Base-by-base conservation (phyloP, 495 filamentous ascomycete species). In the Friedmanniomyces simplex region DNA sequence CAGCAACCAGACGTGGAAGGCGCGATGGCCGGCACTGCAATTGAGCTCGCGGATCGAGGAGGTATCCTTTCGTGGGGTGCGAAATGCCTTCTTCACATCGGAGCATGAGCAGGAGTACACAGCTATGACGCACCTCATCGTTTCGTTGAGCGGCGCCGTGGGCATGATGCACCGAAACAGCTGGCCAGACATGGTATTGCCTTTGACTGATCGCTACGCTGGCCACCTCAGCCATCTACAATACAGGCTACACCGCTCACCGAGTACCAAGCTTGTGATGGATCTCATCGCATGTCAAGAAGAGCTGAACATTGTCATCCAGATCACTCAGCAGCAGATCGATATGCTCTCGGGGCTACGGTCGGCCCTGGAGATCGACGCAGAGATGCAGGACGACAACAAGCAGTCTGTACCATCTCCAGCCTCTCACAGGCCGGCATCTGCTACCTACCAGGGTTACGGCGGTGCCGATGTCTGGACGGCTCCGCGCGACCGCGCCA, bases 1-100 rank as follows among this genome's bases (percentile, higher is more conserved):
- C 0, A 73, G 68, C 61, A 73, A 73, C 59, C 69, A 71, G 54
- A 70, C 62, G 1, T 73, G 69, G 68, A 73, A 73, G 48, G 64
- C 68, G 24, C 63, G 63, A 0, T 73, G 65, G 68, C 71, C 71
- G 6, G 67, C 71, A 10, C 50, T 70, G 18, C 71, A 73, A 46
- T 59, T 72, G 11, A 55, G 65, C 6, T 63, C 68, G 7, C 47
- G 71, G n/a, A 71, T 73, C 20, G 57, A 65, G 32, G 69, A 72
- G 42, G 55, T 73, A 6, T 70, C 66, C 3, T 73, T 73, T 52
- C 61, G 71, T 26, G 63, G 63, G 5, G 69, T 73, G 42, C 56
- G 68, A 10, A 73, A 73, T 52, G 49, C 51, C 0, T 68, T 66
- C 61, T 63, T 69, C 43, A 42, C 58, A 1, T 62, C 65, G 3